phyloP scores from a whole-genome alignment of 768 basidiomycete species.

The Pilatotrama ljubarskyi region DNA sequence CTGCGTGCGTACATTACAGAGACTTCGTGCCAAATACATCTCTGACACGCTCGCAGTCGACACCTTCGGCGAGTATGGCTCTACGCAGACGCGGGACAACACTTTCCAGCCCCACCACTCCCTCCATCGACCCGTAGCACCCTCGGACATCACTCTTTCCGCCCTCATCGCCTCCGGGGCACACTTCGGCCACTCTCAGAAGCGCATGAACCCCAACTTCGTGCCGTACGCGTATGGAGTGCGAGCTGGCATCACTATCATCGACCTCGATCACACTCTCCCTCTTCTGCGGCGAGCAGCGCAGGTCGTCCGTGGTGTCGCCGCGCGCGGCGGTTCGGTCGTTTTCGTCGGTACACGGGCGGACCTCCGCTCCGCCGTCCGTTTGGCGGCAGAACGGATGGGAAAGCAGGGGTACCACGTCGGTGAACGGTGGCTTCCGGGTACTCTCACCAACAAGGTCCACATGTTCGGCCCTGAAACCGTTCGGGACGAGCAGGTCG shows the following conservation, averaged over 20 bases:
- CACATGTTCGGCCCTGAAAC: conserved; percentile 67
- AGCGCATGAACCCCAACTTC: conserved; percentile 87
- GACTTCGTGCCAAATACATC: not conserved
- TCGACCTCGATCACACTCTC: conserved; percentile 92
- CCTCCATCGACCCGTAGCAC: conserved; percentile 59
- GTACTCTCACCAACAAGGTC: conserved; percentile 87
- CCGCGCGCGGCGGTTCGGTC: conserved; percentile 78
- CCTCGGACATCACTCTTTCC: conserved; percentile 75
- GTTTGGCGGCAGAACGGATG: conserved; percentile 77
- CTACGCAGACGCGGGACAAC: conserved; percentile 65
- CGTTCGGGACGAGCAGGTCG: conserved; percentile 52
- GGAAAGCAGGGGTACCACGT: conserved; percentile 83
- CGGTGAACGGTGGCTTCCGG: conserved; percentile 89
- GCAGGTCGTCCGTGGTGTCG: conserved; percentile 80
- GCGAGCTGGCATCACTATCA: conserved; percentile 86
- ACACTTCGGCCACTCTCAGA: conserved; percentile 86
- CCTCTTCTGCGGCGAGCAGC: conserved; percentile 91
- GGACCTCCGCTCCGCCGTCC: conserved; percentile 72
- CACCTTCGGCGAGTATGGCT: conserved; percentile 71
- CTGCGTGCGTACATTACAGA: conserved; percentile 46
- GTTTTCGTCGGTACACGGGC: conserved; percentile 89
- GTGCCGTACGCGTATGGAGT: conserved; percentile 91
- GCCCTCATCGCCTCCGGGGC: conserved; percentile 91
- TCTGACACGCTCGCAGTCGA: conserved; percentile 47
- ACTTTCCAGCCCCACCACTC: conserved; percentile 73